Base-by-base conservation (phyloP, 768 basidiomycete genomes). In the Cystobasidiopsis lactophilus region DNA sequence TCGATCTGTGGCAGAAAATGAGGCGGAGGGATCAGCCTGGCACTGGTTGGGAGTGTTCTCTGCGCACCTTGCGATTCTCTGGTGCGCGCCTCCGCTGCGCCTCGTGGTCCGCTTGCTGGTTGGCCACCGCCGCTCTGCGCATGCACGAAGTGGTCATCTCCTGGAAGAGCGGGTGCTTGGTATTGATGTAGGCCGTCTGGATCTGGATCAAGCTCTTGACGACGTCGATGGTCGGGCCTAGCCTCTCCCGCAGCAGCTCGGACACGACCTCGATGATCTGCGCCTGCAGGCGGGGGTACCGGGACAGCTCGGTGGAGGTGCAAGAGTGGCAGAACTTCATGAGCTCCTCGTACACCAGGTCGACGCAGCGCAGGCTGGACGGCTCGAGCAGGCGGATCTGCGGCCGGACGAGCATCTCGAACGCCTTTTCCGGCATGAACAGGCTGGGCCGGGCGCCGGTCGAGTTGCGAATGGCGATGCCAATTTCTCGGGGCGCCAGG, bases 281-380 rank as follows among this genome's bases (percentile, higher is more conserved):
- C 0, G 89, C 78, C 63, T 95, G 86, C 24, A 98, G 69, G 40
- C 78, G 74, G 19, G 93, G 93, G 73, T 96, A 98, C 21, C 91
- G 78, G 74, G 88, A 82, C 21, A 98, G 71, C 66, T 96, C 93
- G 85, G 93, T 63, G 11, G n/a, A 26, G 3, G 91, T 93, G 68
- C 91, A 95, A 63, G 91, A 96, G 65, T 98, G 93, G 67, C 93
- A 96, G 43, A 98, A 89, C 72, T 96, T 96, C 58, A 98, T 95
- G 51, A 98, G 71, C 67, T 98, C 93, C 66, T 98, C 93, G 65
- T 98, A 98, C 7, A 98, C 93, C 60, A 98, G 69, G 66, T 96
- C 93, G 19, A 96, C 93, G 60, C 93, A 98, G 40, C 93, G 74
- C 68, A 93, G 67, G 68, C 85, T 85, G 14, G 93, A 93, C 11